A percentile compares a stretch with the other conserved stretches of the same genome.
phyloP scores from a whole-genome alignment of 78 protist genomes.

The Cavenderia fasciculata region DNA sequence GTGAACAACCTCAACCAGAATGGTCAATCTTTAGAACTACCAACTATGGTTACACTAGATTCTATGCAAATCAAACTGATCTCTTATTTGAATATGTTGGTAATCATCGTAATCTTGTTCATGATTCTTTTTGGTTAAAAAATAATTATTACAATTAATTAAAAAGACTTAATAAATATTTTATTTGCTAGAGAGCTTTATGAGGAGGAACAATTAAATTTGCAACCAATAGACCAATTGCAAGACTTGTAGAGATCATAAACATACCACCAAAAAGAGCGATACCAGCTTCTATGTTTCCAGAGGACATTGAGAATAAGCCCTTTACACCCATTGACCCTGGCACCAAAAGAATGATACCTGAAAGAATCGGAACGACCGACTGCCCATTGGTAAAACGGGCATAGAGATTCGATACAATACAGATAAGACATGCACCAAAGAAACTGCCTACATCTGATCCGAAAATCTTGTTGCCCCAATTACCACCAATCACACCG shows the following conservation, averaged over 20 bases:
- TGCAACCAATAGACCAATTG: conserved; percentile 69
- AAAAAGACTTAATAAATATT: too few species aligned
- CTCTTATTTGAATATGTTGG: conserved; percentile 73
- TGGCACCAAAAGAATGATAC: conserved; percentile 68
- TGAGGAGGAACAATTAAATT: conserved; percentile 60
- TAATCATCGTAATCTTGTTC: conserved; percentile 45
- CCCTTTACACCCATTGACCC: conserved; percentile 72
- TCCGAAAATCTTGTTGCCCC: conserved; percentile 68
- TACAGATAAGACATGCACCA: conserved; percentile 54
- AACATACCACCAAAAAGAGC: conserved; percentile 47
- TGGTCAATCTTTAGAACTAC: conserved; percentile 38
- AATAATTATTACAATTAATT: conserved; percentile 27
- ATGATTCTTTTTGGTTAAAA: conserved; percentile 44
- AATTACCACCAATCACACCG: conserved; percentile 64
- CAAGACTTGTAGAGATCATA: conserved; percentile 50
- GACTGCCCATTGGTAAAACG: conserved; percentile 26
- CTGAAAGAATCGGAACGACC: conserved; percentile 52
- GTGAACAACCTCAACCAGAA: conserved; percentile 60
- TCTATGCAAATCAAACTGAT: conserved; percentile 33
- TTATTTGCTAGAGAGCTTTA: conserved; percentile 49
- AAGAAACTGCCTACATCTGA: conserved; percentile 70
- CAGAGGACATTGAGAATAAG: conserved; percentile 35
- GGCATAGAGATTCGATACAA: conserved; percentile 45
- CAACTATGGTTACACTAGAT: conserved; percentile 59
- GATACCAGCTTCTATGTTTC: conserved; percentile 41